Evolutionary conservation across 768 basidiomycete species (phyloP).

Genomic region (Amyloporia xantha): DNA sequence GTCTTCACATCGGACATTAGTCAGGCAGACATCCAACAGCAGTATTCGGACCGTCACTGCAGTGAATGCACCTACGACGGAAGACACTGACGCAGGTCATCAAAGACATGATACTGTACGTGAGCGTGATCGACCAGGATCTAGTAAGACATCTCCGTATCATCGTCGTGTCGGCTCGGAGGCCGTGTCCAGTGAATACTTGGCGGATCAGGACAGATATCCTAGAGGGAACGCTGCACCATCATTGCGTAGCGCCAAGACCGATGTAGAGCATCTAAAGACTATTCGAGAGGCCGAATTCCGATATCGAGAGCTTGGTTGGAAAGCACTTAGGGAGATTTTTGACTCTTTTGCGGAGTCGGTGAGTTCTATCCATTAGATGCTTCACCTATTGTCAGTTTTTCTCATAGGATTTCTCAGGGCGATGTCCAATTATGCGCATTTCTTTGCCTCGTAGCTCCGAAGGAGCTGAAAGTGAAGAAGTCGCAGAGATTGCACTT

Average conservation of each 20-base stretch:
- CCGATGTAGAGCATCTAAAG: slow-evolving; percentile 39
- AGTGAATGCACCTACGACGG: slow-evolving; percentile 33
- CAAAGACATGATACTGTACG: slow-evolving; percentile 15
- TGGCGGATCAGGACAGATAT: slow-evolving; percentile 8
- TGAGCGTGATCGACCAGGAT: not conserved
- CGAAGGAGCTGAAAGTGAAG: slow-evolving; percentile 47
- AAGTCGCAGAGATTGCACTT: slow-evolving; percentile 42
- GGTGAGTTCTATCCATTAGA: slow-evolving; percentile 54
- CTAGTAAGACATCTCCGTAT: slow-evolving; percentile 3
- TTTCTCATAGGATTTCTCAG: slow-evolving; percentile 26
- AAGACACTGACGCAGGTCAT: slow-evolving; percentile 18
- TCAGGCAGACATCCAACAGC: slow-evolving; percentile 50
- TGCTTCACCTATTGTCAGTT: not conserved
- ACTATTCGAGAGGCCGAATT: slow-evolving; percentile 48
- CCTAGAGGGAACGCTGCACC: slow-evolving; percentile 9
- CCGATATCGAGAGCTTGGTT: slow-evolving; percentile 35
- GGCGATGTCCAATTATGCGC: slow-evolving; percentile 81
- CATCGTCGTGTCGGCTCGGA: slow-evolving; percentile 16
- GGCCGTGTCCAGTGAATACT: slow-evolving; percentile 17
- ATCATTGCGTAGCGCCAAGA: slow-evolving; percentile 11
- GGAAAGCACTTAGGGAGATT: slow-evolving; percentile 46
- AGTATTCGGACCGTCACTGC: slow-evolving; percentile 71
- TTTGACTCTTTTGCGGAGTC: slow-evolving; percentile 39
- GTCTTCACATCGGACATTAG: slow-evolving; percentile 20
- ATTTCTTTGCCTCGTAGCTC: slow-evolving; percentile 57